Evolutionary conservation across 306 rosid genomes (phyloP), one percentile per base, ranked within the genome.

Genomic region (Urtica urens): DNA sequence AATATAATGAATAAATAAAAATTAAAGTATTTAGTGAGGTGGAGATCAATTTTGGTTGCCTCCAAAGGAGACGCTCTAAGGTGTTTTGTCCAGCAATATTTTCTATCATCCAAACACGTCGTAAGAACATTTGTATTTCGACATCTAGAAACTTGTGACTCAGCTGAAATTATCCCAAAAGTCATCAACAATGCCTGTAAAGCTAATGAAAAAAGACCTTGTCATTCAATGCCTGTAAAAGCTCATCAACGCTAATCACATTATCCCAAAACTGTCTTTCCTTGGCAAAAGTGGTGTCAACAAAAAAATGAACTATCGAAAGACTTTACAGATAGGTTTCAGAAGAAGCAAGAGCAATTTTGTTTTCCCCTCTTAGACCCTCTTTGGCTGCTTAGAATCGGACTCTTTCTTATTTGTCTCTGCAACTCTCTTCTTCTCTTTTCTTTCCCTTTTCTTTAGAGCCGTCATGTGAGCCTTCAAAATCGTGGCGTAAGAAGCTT

Each of bases 391-490:
- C 72, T 82, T 81, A 53, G 59, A 50, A 66, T 30, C 62, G 35
- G 66, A 79, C 49, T 66, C 82, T 63, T 71, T 83, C 69, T 80
- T 77, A 44, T 71, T 76, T 10, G 75, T 58, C 66, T 79, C 94
- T 15, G 79, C 73, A 48, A 78, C 67, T 55, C 86, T 86, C 63
- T 92, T 92, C 83, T 74, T 92, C 57, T 92, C 94, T 71, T 92
- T 92, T 66, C 99, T 82, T 66, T 92, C 96, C 60, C 96, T 83
- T 78, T 82, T 92, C 72, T 92, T 92, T 28, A 92, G 64, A 58
- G 96, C 78, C 44, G 99, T 92, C 99, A 92, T 92, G 70, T 75
- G 99, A 37, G 94, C 99, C 77, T 82, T 92, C 5, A 92, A 68
- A 59, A 92, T 81, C 42, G 96, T 86, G 29, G 99, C 95, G 45